These are phyloP conservation scores for Venturia carpophila DNA, from an alignment of 2,329 filamentous ascomycete species.

Conservation along the genomic window DNA sequence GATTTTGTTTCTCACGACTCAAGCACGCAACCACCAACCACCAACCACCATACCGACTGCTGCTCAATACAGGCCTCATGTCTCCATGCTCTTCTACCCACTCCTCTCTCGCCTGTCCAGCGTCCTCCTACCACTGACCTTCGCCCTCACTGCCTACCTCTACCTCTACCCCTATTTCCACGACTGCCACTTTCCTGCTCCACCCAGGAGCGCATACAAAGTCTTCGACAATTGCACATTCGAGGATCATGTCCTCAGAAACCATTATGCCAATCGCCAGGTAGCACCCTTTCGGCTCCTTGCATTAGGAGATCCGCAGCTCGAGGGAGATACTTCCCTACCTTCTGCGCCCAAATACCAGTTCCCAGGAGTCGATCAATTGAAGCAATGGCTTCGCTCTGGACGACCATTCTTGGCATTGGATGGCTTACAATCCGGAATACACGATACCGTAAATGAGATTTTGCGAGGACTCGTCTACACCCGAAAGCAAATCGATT, in stretches of 20 bases:
- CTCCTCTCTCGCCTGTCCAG: conserved; percentile 40
- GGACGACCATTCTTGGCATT: conserved; percentile 11
- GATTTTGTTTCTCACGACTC: not conserved
- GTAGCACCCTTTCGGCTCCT: conserved; percentile 76
- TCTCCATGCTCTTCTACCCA: conserved; percentile 42
- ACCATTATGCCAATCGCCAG: conserved; percentile 20
- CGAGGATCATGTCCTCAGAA: conserved; percentile 31
- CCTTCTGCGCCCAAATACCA: conserved; percentile 44
- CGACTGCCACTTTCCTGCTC: conserved; percentile 67
- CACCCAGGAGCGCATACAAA: conserved; percentile 20
- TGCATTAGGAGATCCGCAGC: conserved; percentile 81
- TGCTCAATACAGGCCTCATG: conserved; percentile 3
- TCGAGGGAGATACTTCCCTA: conserved; percentile 85
- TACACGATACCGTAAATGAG: conserved; percentile 43
- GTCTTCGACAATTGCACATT: conserved; percentile 7
- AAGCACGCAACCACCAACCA: not conserved
- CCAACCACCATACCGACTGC: not conserved
- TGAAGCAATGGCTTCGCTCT: conserved; percentile 26
- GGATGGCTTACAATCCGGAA: conserved; percentile 17
- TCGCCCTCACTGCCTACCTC: conserved; percentile 66
- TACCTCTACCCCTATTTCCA: conserved; percentile 81
- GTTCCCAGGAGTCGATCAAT: conserved; percentile 34
- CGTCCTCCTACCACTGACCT: conserved; percentile 55
- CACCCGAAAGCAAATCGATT: conserved; percentile 71
- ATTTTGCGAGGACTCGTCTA: conserved; percentile 58